Percentiles rank a stretch among this genome's conserved stretches.
Evolutionary conservation across 495 filamentous ascomycete genomes (phyloP).

Genomic region (Xylaria nigripes): DNA sequence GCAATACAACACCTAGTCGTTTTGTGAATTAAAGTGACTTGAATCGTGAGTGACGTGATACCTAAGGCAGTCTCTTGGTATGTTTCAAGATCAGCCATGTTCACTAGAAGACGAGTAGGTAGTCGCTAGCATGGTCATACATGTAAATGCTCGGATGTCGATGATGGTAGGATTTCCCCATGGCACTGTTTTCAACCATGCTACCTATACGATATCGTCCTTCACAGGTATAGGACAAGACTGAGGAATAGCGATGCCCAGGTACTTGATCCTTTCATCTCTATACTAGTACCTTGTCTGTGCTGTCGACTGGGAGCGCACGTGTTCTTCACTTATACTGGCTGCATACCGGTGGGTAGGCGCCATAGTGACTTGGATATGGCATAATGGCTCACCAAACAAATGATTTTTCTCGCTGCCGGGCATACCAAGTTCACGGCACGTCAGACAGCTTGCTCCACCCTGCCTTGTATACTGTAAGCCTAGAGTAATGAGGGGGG

Average conservation of each 20-base stretch:
- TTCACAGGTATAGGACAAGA: not conserved
- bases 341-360: not conserved
- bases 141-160: not conserved
- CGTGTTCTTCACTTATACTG: not conserved
- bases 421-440: not conserved
- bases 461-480: not conserved
- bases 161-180: not conserved
- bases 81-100: slow-evolving; percentile 1
- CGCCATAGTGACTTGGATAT: not conserved
- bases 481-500: not conserved
- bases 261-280: not conserved
- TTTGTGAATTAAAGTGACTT: slow-evolving; percentile 1
- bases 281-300: not conserved
- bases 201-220: not conserved
- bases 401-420: not conserved
- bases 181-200: not conserved
- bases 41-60: not conserved
- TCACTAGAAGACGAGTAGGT: not conserved
- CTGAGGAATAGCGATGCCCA: not conserved
- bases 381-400: too few species aligned
- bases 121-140: not conserved
- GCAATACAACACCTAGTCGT: not conserved
- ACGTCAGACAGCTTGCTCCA: not conserved
- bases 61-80: slow-evolving; percentile 2
- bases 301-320: not conserved